Evolutionary conservation across 352 stramenopile genomes (phyloP).

Genomic region (Pythium aphanidermatum): DNA sequence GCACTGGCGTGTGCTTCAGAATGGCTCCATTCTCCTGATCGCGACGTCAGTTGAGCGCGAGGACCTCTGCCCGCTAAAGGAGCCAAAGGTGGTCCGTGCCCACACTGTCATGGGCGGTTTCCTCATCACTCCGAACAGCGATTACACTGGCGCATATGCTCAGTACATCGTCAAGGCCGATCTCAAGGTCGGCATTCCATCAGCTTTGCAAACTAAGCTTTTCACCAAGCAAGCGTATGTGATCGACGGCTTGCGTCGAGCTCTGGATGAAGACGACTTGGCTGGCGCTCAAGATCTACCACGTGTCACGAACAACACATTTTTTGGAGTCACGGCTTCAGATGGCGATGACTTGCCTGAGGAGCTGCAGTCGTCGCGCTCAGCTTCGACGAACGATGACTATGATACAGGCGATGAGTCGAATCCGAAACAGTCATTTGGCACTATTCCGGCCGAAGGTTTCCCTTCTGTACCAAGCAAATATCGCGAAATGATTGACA

Average conservation of each 20-base stretch:
- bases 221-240: conserved; percentile 70
- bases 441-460: conserved; percentile 36
- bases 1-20: conserved; percentile 63
- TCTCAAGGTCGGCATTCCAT: conserved; percentile 48
- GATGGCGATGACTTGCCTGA: conserved; percentile 24
- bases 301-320: conserved; percentile 43
- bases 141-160: conserved; percentile 44
- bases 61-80: conserved; percentile 31
- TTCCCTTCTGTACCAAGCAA: conserved; percentile 36
- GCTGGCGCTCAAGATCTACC: conserved; percentile 9
- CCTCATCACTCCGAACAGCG: conserved; percentile 48
- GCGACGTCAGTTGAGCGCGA: conserved; percentile 34
- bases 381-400: conserved; percentile 13
- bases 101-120: conserved; percentile 55
- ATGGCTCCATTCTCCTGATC: conserved; percentile 47
- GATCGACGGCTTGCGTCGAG: conserved; percentile 47
- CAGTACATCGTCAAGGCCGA: conserved; percentile 70
- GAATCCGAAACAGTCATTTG: neutral
- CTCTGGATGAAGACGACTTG: conserved; percentile 41
- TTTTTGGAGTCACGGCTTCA: conserved; percentile 37
- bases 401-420: conserved; percentile 38
- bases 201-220: conserved; percentile 54
- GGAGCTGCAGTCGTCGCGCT: conserved; percentile 4
- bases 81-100: conserved; percentile 45
- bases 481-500: conserved; percentile 53